phyloP scores from a whole-genome alignment of 2,329 filamentous ascomycete genomes.

The Rhynchosporium agropyri region DNA sequence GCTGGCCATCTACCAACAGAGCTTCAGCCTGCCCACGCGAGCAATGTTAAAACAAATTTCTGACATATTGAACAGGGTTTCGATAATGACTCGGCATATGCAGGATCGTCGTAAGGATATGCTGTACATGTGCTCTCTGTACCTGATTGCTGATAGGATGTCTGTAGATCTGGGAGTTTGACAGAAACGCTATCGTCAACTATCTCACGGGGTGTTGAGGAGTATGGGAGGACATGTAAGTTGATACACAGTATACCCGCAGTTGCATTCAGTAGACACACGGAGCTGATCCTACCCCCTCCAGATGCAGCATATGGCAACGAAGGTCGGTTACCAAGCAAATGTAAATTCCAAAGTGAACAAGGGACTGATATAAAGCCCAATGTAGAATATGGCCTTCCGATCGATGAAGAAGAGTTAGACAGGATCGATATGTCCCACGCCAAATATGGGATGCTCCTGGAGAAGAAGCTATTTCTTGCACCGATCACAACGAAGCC shows the following conservation, averaged over 20 bases:
- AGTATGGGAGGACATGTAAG: constrained; percentile 34
- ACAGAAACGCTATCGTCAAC: constrained; percentile 33
- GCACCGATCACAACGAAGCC: constrained; percentile 39
- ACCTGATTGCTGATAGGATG: constrained; percentile 3
- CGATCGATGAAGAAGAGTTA: constrained; percentile 47
- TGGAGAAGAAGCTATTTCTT: constrained; percentile 34
- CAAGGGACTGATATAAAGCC: constrained; percentile 19
- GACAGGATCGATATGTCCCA: constrained; percentile 49
- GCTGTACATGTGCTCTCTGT: background rate
- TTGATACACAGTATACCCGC: background rate
- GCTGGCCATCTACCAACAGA: background rate
- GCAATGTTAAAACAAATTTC: background rate
- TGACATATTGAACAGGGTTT: constrained; percentile 23
- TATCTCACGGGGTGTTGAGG: constrained; percentile 32
- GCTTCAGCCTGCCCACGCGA: background rate
- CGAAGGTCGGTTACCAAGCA: constrained; percentile 24
- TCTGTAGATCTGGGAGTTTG: constrained; percentile 26
- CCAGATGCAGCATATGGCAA: constrained; percentile 35
- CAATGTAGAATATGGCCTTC: constrained; percentile 35
- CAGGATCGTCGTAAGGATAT: constrained; percentile 25
- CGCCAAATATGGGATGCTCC: constrained; percentile 41
- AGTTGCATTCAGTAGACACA: background rate
- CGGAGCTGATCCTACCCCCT: constrained; percentile 5
- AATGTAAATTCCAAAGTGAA: constrained; percentile 23
- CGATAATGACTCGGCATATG: constrained; percentile 32